Evolutionary conservation across 2,329 filamentous ascomycete species (phyloP), one percentile per base, ranked within the genome.

Genomic region (Pestalotiopsis sp.): DNA sequence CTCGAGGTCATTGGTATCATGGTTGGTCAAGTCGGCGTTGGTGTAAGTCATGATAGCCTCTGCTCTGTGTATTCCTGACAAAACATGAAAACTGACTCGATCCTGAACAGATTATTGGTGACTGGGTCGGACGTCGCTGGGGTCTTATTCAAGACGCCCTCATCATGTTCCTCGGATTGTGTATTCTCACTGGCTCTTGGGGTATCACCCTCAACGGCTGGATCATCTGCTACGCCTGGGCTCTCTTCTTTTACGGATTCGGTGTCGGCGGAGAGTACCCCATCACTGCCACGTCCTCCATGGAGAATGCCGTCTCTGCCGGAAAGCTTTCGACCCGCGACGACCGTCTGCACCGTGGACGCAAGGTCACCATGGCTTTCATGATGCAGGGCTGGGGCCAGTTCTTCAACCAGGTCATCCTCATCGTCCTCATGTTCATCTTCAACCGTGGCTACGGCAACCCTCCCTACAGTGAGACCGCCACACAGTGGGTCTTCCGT

Each of bases 341-440:
- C 67, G 95, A 98, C 80, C 94, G 95, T 79, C 90, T 98, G 66
- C 95, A 98, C 84, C 94, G 95, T 82, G 95, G 95, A 72, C 93
- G 95, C 78, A 97, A 97, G 81, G 95, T 98, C 79, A 97, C 94
- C 73, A 94, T 92, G 80, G 95, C 95, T 69, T 98, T 98, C 85
- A 82, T 98, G 82, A 98, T 98, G 95, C 95, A 98, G 82, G 95
- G 95, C 67, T 98, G 95, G 95, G 95, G 95, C 73, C 95, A 98
- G 81, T 93, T 97, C 80, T 86, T 93, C 85, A 98, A 98, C 88
- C 95, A 98, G 83, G 91, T 92, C 75, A 83, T 97, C 68, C 88
- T 98, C 72, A 97, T 98, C 76, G 79, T 97, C 67, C 85, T 97
- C 65, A 89, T 98, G 69, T 86, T 97, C 75, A 92, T 95, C 82